These are phyloP conservation scores for Lachancea sp. DNA, from an alignment of 805 yeast species.

Conservation along the genomic window DNA sequence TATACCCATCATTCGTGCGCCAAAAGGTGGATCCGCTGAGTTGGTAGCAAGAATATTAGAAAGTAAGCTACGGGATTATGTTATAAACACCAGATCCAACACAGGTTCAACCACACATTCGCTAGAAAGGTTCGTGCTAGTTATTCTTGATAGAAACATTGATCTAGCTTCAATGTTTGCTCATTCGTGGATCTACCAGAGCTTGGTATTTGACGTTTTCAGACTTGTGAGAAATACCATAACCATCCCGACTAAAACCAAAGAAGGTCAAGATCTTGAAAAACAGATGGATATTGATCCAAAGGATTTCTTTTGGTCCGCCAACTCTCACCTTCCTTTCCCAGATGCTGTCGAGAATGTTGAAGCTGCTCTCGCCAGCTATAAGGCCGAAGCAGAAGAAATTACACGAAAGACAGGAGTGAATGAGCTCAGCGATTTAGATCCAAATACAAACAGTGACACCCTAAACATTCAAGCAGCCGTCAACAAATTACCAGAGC, in stretches of 20 bases:
- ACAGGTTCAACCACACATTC: constrained; percentile 23
- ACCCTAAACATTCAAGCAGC: constrained; percentile 75
- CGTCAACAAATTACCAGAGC: constrained; percentile 84
- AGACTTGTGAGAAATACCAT: constrained; percentile 77
- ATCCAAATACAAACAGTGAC: constrained; percentile 45
- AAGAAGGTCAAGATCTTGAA: constrained; percentile 34
- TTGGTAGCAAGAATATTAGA: constrained; percentile 85
- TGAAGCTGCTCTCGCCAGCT: constrained; percentile 70
- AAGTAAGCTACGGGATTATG: constrained; percentile 75
- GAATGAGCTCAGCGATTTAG: constrained; percentile 66
- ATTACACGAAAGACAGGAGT: constrained; percentile 70
- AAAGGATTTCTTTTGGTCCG: constrained; percentile 84
- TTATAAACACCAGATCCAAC: constrained; percentile 50
- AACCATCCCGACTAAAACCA: constrained; percentile 43
- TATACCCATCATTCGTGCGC: constrained; percentile 87
- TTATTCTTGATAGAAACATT: constrained; percentile 79
- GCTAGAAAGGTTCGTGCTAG: constrained; percentile 64
- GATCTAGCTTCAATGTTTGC: constrained; percentile 91
- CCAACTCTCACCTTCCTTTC: constrained; percentile 81
- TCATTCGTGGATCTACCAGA: constrained; percentile 97
- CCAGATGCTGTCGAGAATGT: constrained; percentile 99
- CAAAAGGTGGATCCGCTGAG: constrained; percentile 93
- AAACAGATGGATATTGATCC: constrained; percentile 86
- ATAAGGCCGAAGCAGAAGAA: constrained; percentile 83
- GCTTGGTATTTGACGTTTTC: constrained; percentile 91